phyloP scores from a whole-genome alignment of 2,329 filamentous ascomycete species.

The Pyrenophora teres region DNA sequence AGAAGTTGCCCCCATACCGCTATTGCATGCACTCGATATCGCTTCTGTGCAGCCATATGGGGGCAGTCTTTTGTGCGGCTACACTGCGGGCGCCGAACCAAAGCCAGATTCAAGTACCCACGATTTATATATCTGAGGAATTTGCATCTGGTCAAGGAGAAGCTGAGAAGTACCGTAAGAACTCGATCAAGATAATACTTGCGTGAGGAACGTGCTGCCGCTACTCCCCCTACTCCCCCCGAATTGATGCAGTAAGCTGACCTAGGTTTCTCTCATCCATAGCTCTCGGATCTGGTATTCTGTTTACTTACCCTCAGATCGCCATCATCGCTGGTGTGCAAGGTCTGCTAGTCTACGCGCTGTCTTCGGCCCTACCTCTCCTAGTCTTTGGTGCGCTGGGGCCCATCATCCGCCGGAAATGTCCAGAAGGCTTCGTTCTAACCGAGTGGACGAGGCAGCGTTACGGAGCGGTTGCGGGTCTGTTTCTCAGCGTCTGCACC shows the following conservation, averaged over 20 bases:
- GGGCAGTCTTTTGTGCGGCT: conserved; percentile 52
- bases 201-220: conserved; percentile 97
- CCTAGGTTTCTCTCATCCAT: conserved; percentile 37
- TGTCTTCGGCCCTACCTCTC: conserved; percentile 73
- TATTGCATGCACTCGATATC: background rate
- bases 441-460: conserved; percentile 84
- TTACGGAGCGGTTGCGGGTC: conserved; percentile 69
- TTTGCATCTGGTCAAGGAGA: conserved; percentile 53
- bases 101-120: conserved; percentile 11
- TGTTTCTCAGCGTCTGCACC: conserved; percentile 78
- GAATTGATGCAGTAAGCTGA: conserved; percentile 36
- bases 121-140: conserved; percentile 5
- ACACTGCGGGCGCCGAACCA: conserved; percentile 85
- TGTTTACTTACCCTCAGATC: conserved; percentile 82
- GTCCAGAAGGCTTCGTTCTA: conserved; percentile 81
- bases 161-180: conserved; percentile 95
- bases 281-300: conserved; percentile 83
- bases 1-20: conserved; percentile 24
- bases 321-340: conserved; percentile 79
- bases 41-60: conserved; percentile 8
- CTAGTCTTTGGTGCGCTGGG: conserved; percentile 75
- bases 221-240: conserved; percentile 58
- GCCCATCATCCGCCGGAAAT: conserved; percentile 77
- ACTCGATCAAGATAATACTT: conserved; percentile 99
- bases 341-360: conserved; percentile 75